Conservation (phyloP, 2,329 filamentous ascomycete genomes). For the Pseudopithomyces chartarum region DNA sequence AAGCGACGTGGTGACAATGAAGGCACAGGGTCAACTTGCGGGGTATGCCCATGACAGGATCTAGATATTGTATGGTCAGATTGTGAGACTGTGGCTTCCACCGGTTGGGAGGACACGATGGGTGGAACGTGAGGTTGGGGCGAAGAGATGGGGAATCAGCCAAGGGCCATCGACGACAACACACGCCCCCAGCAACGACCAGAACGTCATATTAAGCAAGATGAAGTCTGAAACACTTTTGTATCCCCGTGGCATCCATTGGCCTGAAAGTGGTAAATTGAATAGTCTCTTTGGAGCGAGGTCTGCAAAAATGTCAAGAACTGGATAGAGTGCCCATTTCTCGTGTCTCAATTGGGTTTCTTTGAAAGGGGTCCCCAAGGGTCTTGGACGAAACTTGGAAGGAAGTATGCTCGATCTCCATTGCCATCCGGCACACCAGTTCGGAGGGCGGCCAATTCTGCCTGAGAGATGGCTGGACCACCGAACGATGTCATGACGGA, state of each 20-base stretch:
- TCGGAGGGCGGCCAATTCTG: conserved; percentile 44
- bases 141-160: neutral
- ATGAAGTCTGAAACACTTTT: too few relatives aligned
- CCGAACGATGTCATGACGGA: conserved; percentile 34
- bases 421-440: conserved; percentile 50
- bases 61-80: neutral
- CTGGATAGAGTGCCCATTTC: neutral
- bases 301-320: too few relatives aligned
- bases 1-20: too few relatives aligned
- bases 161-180: too few relatives aligned
- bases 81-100: conserved; percentile 11
- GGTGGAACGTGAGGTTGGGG: neutral
- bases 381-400: conserved; percentile 71
- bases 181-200: too few relatives aligned
- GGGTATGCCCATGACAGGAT: neutral
- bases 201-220: too few relatives aligned
- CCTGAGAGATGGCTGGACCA: conserved; percentile 29
- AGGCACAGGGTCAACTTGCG: too few relatives aligned
- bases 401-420: conserved; percentile 73
- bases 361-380: conserved; percentile 61
- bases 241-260: too few relatives aligned
- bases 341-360: conserved; percentile 2
- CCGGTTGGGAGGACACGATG: neutral
- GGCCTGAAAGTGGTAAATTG: too few relatives aligned
- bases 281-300: too few relatives aligned